These are phyloP conservation scores for Carex parvula DNA, from an alignment of 176 grass and related monocot genomes.

Conservation along the genomic window DNA sequence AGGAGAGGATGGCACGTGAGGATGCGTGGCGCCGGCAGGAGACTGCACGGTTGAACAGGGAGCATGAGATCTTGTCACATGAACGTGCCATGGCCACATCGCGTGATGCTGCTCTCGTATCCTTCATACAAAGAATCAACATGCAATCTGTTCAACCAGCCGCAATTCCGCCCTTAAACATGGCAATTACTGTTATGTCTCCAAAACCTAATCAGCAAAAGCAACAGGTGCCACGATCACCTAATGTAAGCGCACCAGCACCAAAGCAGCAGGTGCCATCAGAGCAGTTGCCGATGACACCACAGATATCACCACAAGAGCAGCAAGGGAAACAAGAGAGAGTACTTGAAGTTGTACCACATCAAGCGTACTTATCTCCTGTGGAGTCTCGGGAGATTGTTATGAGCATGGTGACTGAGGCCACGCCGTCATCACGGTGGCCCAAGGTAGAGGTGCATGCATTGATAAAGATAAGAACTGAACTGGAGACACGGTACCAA, in stretches of 20 bases:
- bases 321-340: constrained; percentile 30
- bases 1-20: constrained; percentile 69
- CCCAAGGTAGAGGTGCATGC: constrained; percentile 81
- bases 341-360: constrained; percentile 13
- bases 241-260: not conserved
- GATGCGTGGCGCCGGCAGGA: constrained; percentile 77
- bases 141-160: constrained; percentile 39
- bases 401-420: constrained; percentile 8
- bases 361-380: not conserved
- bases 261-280: not conserved
- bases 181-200: constrained; percentile 3
- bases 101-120: constrained; percentile 65
- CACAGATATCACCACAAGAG: constrained; percentile 15
- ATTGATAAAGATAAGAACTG: constrained; percentile 65
- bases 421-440: constrained; percentile 67
- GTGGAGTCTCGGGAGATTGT: not conserved
- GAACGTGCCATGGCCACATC: constrained; percentile 66
- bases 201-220: constrained; percentile 17
- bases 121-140: constrained; percentile 72
- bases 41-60: constrained; percentile 52
- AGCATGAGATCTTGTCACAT: constrained; percentile 53
- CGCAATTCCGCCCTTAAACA: not conserved
- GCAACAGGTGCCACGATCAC: not conserved
- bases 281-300: constrained; percentile 11
- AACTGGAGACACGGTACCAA: constrained; percentile 56